phyloP scores from a whole-genome alignment of 2,329 filamentous ascomycete species.

The Periconia sp. region DNA sequence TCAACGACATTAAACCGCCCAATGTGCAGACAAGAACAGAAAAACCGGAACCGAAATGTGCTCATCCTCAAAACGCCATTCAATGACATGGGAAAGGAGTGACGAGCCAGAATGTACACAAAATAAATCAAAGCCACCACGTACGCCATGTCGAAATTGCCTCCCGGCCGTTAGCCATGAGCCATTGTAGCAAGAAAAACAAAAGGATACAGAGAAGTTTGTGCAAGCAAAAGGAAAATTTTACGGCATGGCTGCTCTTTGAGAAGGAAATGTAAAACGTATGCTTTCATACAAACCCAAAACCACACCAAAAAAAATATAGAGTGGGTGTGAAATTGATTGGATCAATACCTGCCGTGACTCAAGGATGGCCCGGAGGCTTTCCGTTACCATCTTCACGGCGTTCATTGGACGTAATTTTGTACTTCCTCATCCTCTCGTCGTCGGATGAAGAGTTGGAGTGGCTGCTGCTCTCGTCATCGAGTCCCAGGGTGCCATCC shows the following conservation, averaged over 20 bases:
- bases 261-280: not conserved
- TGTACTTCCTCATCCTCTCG: conserved; percentile 34
- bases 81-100: not conserved
- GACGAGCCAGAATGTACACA: not conserved
- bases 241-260: no score
- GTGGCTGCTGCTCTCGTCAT: conserved; percentile 48
- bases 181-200: conserved; percentile 3
- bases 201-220: conserved; percentile 4
- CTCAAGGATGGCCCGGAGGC: conserved; percentile 36
- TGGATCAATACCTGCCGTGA: not conserved
- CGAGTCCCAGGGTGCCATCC: conserved; percentile 43
- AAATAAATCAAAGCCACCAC: conserved; percentile 4
- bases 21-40: no score
- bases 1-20: conserved; percentile 5
- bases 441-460: conserved; percentile 40
- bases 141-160: conserved; percentile 22
- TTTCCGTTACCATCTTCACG: conserved; percentile 7
- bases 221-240: not conserved
- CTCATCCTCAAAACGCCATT: no score
- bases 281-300: no score
- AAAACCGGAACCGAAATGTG: no score
- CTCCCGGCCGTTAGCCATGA: conserved; percentile 16
- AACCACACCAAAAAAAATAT: no score
- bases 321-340: no score
- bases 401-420: conserved; percentile 10